A percentile compares a stretch with the other conserved stretches of the same genome.
phyloP scores from a whole-genome alignment of 1,139 yeast genomes.

The Yarrowia galli region DNA sequence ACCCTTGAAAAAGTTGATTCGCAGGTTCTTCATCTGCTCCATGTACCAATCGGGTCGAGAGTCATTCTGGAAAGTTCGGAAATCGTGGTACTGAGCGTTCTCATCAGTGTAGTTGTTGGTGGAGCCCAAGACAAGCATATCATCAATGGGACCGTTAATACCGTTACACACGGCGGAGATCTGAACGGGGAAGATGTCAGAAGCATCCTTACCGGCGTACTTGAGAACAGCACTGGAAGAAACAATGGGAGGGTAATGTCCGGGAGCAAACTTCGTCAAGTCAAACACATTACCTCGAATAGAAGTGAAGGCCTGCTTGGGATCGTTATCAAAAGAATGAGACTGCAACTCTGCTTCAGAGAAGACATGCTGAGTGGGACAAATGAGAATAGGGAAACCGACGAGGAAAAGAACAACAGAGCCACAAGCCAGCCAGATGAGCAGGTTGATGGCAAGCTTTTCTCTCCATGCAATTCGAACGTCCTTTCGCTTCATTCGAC shows the following conservation, averaged over 20 bases:
- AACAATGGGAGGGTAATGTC: constrained; percentile 54
- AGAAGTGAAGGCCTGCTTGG: constrained; percentile 50
- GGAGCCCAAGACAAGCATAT: constrained; percentile 51
- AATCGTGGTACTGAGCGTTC: constrained; percentile 54
- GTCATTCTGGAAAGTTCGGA: constrained; percentile 52
- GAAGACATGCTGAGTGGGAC: constrained; percentile 54
- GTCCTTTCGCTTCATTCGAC: constrained; percentile 51
- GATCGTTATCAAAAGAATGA: constrained; percentile 47
- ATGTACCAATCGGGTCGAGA: constrained; percentile 56
- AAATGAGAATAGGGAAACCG: constrained; percentile 54
- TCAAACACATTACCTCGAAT: constrained; percentile 54
- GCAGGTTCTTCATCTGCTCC: constrained; percentile 52
- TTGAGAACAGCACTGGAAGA: constrained; percentile 49
- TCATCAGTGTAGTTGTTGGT: constrained; percentile 51
- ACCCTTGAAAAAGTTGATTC: constrained; percentile 50
- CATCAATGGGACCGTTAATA: constrained; percentile 48
- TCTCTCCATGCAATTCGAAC: constrained; percentile 56
- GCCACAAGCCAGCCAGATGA: constrained; percentile 54
- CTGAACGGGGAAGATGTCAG: constrained; percentile 53
- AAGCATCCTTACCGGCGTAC: constrained; percentile 52
- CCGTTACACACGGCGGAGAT: constrained; percentile 54
- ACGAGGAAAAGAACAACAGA: constrained; percentile 51
- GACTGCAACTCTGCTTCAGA: constrained; percentile 49
- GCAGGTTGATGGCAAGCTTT: constrained; percentile 54
- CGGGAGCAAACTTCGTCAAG: constrained; percentile 51